Percentiles rank a stretch among this genome's conserved stretches.
phyloP scores from a whole-genome alignment of 1,139 yeast species.

The Geotrichum bryndzae region DNA sequence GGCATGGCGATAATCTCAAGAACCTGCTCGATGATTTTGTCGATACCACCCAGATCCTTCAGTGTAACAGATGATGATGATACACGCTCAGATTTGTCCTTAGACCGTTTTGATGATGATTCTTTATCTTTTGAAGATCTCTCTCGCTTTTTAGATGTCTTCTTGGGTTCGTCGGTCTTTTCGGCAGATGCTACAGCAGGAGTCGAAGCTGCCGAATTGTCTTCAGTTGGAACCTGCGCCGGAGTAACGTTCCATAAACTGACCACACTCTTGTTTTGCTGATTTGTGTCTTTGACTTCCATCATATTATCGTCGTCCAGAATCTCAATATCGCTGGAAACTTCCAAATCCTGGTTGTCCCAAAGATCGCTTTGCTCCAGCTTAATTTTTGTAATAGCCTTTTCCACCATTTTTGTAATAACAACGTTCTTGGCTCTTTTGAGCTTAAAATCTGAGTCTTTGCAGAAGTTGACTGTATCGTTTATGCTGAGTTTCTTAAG shows the following conservation, averaged over 20 bases:
- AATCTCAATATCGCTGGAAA: slow-evolving; percentile 42
- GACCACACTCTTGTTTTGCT: slow-evolving; percentile 70
- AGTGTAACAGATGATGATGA: slow-evolving; percentile 43
- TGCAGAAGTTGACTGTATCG: slow-evolving; percentile 25
- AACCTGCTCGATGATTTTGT: slow-evolving; percentile 70
- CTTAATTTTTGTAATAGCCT: slow-evolving; percentile 42
- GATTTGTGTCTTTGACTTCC: slow-evolving; percentile 48
- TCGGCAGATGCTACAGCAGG: slow-evolving; percentile 17
- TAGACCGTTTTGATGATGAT: slow-evolving; percentile 34
- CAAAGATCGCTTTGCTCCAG: slow-evolving; percentile 40
- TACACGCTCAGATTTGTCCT: slow-evolving; percentile 22
- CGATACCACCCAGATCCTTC: slow-evolving; percentile 84
- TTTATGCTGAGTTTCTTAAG: slow-evolving; percentile 19
- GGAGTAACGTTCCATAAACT: slow-evolving; percentile 52
- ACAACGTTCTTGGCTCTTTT: slow-evolving; percentile 43
- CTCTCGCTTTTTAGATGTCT: slow-evolving; percentile 32
- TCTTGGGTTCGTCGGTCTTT: slow-evolving; percentile 29
- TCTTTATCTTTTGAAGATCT: slow-evolving; percentile 34
- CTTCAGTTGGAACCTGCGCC: slow-evolving; percentile 16
- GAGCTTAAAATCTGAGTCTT: slow-evolving; percentile 22
- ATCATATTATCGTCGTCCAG: slow-evolving; percentile 47
- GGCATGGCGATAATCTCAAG: slow-evolving; percentile 91
- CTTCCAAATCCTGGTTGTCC: slow-evolving; percentile 28
- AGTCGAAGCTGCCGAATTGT: slow-evolving; percentile 16
- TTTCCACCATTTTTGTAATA: slow-evolving; percentile 54